Base-by-base conservation (phyloP, 192 early-diverging fungal genomes). In the Podila epicladia region DNA sequence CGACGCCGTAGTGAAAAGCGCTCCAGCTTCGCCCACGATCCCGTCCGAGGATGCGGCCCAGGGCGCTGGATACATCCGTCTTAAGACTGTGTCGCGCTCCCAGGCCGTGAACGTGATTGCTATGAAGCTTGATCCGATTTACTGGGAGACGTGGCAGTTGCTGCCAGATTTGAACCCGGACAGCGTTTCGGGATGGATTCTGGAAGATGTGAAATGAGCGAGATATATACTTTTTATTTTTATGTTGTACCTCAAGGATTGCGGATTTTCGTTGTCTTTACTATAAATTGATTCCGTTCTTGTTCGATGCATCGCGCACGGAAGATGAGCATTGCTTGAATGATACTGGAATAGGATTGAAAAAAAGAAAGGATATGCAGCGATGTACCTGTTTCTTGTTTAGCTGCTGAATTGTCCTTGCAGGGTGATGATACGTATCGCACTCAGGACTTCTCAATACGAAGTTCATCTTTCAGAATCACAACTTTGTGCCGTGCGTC, bases 71-170 rank as follows among this genome's bases (percentile, higher is more conserved):
- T 89, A 89, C 67, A 68, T 89, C 22, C 83, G 88, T n/a, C 82
- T 89, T 76, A 89, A 89, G 82, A 89, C 85, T 9, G 79, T 87
- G 12, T 84, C 84, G 15, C 73, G 88, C 4, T 88, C 82, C 50
- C 88, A 87, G 17, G 87, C 87, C 32, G 87, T 90, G 0, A 85
- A 87, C 20, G 90, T 94, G n/a, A 89, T 93, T 58, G 92, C 92
- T 29, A 76, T 94, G 73, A 91, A 93, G 45, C 53, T 94, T 29
- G 93, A 93, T 85, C 82, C 89, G 32, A 91, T 93, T 75, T 94
- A 93, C 79, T 94, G 93, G 93, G 87, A 88, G 9, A 86, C 92
- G 0, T 92, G 91, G 85, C 87, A 92, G 71, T 82, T 94, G 49
- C 59, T 90, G 31, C 83, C 76, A n/a, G 88, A 90, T 55, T 26